Base-by-base conservation (phyloP, 768 basidiomycete species). In the Galerina sulciceps region DNA sequence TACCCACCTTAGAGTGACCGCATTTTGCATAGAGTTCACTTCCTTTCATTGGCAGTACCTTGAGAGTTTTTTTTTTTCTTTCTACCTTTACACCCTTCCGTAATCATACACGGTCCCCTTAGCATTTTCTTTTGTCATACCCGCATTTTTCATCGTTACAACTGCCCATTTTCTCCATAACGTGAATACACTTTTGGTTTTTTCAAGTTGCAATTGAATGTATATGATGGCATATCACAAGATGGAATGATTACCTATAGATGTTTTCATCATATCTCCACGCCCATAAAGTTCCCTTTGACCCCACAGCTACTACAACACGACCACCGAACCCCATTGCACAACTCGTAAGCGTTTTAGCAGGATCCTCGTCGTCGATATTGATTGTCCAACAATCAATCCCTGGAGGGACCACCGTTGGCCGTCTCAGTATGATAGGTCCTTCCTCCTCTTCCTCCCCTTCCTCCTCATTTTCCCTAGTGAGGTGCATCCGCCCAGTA, bases 311-410 rank as follows among this genome's bases (percentile, higher is more conserved):
- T 18, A 78, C 67, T 52, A 82, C 69, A 13, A 74, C 60, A 37
- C 67, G 67, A 5, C 84, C 85, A 41, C 74, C 75, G 62, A 75
- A 70, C 0, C 80, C 75, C 66, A 85, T 75, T 8, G 73, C 73
- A 58, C 79, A 78, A 40, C 72, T 74, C 60, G 76, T 73, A 8
- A 86, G 61, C 44, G 58, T 66, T 35, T 65, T 65, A 17, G 45
- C 62, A 47, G 55, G 55, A 23, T 56, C 57, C 23, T 18, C 53
- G 15, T 57, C 49, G 10, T 55, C 47, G 10, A 66, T 55, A 38
- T 53, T 45, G 17, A 77, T 49, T 35, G 57, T 57, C 69, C 71
- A 68, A 31, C 66, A 67, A 4, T 62, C 52, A 20, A 70, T 43
- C 14, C 6, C 41, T 23, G 68, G 66, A 10, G 58, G 58, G 3